Evolutionary conservation across 163 green algal species (phyloP).

Genomic region (Chlamydomonas reinhardtii): DNA sequence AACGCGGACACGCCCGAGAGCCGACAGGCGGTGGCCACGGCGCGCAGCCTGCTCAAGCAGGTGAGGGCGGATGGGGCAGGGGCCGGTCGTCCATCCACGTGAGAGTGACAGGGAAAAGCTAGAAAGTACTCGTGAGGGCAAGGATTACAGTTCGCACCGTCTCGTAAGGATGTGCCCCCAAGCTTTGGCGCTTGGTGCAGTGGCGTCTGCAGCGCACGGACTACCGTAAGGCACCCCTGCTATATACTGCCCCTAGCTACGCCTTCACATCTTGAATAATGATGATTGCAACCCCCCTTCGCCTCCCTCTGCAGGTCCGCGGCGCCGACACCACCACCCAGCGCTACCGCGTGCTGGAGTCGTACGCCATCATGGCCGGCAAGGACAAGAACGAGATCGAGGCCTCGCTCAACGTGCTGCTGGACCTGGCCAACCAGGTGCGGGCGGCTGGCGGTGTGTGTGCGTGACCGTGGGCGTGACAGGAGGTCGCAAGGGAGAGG

Average conservation of each 20-base stretch:
- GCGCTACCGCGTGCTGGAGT: conserved; percentile 71
- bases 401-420: conserved; percentile 67
- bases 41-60: conserved; percentile 64
- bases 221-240: too few relatives aligned
- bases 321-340: conserved; percentile 53
- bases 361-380: conserved; percentile 77
- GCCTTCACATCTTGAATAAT: too few relatives aligned
- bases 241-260: too few relatives aligned
- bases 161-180: too few relatives aligned
- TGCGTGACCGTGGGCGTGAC: too few relatives aligned
- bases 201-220: too few relatives aligned
- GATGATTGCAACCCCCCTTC: too few relatives aligned
- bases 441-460: neutral
- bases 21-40: conserved; percentile 57
- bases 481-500: neutral
- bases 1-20: conserved; percentile 60
- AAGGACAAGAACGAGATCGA: conserved; percentile 66
- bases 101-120: too few relatives aligned
- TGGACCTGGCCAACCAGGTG: conserved; percentile 72
- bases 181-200: too few relatives aligned
- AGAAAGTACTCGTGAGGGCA: too few relatives aligned
- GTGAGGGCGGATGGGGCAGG: conserved; percentile 5
- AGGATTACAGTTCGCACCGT: too few relatives aligned
- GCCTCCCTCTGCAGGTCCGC: neutral
- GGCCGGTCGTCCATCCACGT: too few relatives aligned